Evolutionary conservation across 163 green algal species (phyloP), one percentile per base, ranked within the genome.

Genomic region (Scenedesmus sp.): DNA sequence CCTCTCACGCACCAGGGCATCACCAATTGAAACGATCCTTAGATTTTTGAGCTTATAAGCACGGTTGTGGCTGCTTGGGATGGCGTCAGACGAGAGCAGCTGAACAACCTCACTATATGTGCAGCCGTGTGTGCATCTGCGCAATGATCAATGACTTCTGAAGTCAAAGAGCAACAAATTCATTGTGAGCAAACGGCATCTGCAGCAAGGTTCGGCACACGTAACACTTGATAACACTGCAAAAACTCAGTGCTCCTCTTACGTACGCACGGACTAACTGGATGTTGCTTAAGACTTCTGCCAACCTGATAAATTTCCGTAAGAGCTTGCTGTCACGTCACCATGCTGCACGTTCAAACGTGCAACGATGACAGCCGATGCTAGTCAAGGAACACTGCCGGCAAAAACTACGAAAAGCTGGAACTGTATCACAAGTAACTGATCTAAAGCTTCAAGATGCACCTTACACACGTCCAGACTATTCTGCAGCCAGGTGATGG

Each of bases 381-480:
- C 70, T 12, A 5, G 70, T 79, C 70, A 79, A 79, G 20, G 0
- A 18, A 2, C 46, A 79, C 4, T 46, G 34, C 2, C 23, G 23
- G 70, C 70, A n/a, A 79, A 15, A 52, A 52, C 4, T 1, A 3
- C 52, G 70, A 52, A 4, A 52, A 15, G 4, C 5, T 15, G 23
- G 52, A 16, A 79, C 23, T 34, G 70, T 64, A 52, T 79, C 23
- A 52, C 23, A 79, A 46, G 34, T 46, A 46, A 46, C 34, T 46
- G 34, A 46, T 46, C 34, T 46, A 46, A 46, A 57, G 8, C 13
- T 46, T 16, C 74, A 92, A 8, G 1, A 97, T 97, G 95, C 94
- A 96, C 89, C 89, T 97, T 12, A 89, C 90, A 2, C 94, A 96
- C n/a, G 67, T 95, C 18, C 95, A 96, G 73, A 96, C 93, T 3